Base-by-base conservation (phyloP, 2,329 filamentous ascomycete genomes). In the Zymoseptoria tritici region DNA sequence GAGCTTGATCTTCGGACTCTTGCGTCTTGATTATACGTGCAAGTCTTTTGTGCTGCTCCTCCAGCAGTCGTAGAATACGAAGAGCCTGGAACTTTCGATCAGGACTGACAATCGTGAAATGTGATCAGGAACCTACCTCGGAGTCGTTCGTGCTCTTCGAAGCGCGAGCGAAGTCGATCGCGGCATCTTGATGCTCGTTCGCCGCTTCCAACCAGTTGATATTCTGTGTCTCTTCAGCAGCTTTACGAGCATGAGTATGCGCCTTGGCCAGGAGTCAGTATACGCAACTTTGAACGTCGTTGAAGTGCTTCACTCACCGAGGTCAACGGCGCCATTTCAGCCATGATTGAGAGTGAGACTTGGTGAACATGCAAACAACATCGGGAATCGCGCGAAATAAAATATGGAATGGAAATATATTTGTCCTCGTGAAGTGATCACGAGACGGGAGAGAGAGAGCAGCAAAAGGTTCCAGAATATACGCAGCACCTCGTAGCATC, bases 161-260 rank as follows among this genome's bases (percentile, higher is more conserved):
- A 29, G 91, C 92, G 62, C 87, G 87, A 62, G 90, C 87, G 73
- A 96, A 97, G 73, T 96, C 90, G 64, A 86, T 87, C 2, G 94
- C 93, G 46, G 94, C 94, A 59, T 89, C 81, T 57, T 92, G 86
- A 76, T 97, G 93, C 74, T 96, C 90, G 70, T 88, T 89, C 70
- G 91, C 89, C 63, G 93, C 93, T 54, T 90, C 86, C 6, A 87
- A 88, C 58, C 90, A 90, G 72, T 94, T 86, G 58, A 81, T 79
- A 65, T 83, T 82, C 64, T 81, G 80, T 36, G 83, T 85, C 58
- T 92, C 90, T 22, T 86, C 81, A 22, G 90, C 86, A 51, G 93
- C 92, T 70, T 90, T 92, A 69, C 87, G 86, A 55, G 91, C 92
- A 77, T 97, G 91, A 67, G 93, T 88, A 76, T 96, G 90, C 63